Percentiles rank a stretch among this genome's conserved stretches.
phyloP scores from a whole-genome alignment of 148 eudicot species.

The Camellia granthamiana region DNA sequence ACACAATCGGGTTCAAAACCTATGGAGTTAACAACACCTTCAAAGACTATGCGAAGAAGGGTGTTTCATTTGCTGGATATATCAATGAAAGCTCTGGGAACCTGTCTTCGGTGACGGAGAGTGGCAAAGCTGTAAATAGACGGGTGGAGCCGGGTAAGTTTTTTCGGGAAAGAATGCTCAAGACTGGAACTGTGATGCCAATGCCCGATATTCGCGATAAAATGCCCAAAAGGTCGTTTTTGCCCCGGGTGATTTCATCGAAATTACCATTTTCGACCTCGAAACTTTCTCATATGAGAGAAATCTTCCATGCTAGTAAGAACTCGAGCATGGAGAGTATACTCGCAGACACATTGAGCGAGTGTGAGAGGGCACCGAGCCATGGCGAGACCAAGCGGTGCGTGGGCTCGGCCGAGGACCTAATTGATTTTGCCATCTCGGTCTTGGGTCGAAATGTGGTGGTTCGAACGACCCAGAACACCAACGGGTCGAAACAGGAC shows the following conservation, averaged over 20 bases:
- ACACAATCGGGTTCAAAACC: constrained; percentile 30
- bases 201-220: constrained; percentile 56
- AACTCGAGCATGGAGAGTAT: constrained; percentile 49
- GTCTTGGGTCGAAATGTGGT: constrained; percentile 43
- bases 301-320: constrained; percentile 42
- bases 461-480: constrained; percentile 36
- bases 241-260: constrained; percentile 35
- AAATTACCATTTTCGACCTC: constrained; percentile 44
- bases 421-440: constrained; percentile 51
- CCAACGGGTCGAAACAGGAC: constrained; percentile 35
- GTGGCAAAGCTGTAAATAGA: constrained; percentile 29
- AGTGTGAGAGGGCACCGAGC: constrained; percentile 50
- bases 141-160: constrained; percentile 60
- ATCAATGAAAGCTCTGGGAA: constrained; percentile 19
- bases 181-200: constrained; percentile 41
- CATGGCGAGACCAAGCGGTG: constrained; percentile 49
- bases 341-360: constrained; percentile 32
- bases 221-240: constrained; percentile 51
- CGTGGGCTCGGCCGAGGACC: constrained; percentile 49
- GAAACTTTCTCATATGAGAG: constrained; percentile 22
- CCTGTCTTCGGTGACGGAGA: background rate
- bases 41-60: constrained; percentile 40
- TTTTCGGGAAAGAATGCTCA: constrained; percentile 39
- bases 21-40: constrained; percentile 44
- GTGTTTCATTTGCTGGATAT: constrained; percentile 25